These are phyloP conservation scores for Astrocystis sublimbata DNA, from an alignment of 495 filamentous ascomycete genomes.

Conservation along the genomic window DNA sequence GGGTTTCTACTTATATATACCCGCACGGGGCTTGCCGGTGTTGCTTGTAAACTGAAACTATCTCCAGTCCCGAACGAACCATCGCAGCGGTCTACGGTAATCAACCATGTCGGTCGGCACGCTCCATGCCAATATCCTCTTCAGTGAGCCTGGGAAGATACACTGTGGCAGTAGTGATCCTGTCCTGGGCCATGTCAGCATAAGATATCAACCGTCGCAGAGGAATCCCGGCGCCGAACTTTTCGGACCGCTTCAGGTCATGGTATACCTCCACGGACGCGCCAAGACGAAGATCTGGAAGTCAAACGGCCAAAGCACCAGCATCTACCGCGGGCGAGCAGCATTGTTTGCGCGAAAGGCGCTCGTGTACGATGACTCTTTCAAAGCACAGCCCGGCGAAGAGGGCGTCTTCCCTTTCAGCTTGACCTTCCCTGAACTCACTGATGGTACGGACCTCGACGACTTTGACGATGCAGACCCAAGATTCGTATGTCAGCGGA, in stretches of 20 bases:
- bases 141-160: constrained; percentile 11
- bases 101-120: constrained; percentile 11
- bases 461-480: not conserved
- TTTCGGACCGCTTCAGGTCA: constrained; percentile 12
- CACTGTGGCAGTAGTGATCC: constrained; percentile 9
- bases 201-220: not conserved
- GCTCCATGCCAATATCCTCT: not conserved
- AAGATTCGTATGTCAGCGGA: not conserved
- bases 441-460: not conserved
- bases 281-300: constrained; percentile 18
- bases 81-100: not conserved
- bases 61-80: too few relatives aligned
- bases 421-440: constrained; percentile 8
- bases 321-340: constrained; percentile 14
- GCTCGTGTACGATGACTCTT: constrained; percentile 12
- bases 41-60: not conserved
- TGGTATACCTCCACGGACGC: constrained; percentile 11
- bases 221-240: constrained; percentile 4
- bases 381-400: constrained; percentile 4
- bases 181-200: constrained; percentile 4
- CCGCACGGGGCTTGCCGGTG: not conserved
- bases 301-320: not conserved
- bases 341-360: not conserved
- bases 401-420: not conserved
- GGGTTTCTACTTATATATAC: not conserved